These are phyloP conservation scores for Russula lepida DNA, from an alignment of 768 basidiomycete species.

Conservation along the genomic window DNA sequence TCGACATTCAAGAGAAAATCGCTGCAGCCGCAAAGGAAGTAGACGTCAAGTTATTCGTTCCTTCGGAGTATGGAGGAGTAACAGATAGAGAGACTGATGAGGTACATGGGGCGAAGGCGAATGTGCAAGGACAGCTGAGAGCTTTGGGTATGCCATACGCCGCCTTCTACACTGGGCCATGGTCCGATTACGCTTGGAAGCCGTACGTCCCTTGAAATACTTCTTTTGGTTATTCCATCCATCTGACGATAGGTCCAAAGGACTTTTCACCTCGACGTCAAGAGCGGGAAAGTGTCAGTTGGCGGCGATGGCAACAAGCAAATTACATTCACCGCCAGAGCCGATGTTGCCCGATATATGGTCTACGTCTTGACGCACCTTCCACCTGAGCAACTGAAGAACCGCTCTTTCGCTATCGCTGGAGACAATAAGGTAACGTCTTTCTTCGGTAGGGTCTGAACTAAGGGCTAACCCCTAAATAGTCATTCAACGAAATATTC, in stretches of 20 bases:
- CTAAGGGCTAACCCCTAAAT: too few relatives aligned
- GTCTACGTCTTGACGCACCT: neutral
- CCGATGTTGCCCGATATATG: neutral
- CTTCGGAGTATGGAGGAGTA: neutral
- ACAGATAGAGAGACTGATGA: neutral
- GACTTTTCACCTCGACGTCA: neutral
- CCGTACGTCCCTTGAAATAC: neutral
- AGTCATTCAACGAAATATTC: too few relatives aligned
- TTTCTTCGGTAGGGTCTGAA: too few relatives aligned
- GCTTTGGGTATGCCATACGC: neutral
- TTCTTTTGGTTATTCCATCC: neutral
- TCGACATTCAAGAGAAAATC: neutral
- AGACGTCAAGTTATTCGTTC: neutral
- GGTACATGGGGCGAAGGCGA: neutral
- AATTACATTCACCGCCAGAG: neutral
- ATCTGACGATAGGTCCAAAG: neutral
- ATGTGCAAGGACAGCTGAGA: neutral
- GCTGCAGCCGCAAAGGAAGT: neutral
- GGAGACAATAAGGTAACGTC: neutral
- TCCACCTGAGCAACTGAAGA: neutral
- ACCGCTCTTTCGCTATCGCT: neutral
- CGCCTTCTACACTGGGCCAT: neutral
- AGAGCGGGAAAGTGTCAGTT: neutral
- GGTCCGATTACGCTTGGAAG: neutral
- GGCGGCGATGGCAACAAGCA: neutral